phyloP scores from a whole-genome alignment of 2,329 filamentous ascomycete species.

The Bipolaris oryzae region DNA sequence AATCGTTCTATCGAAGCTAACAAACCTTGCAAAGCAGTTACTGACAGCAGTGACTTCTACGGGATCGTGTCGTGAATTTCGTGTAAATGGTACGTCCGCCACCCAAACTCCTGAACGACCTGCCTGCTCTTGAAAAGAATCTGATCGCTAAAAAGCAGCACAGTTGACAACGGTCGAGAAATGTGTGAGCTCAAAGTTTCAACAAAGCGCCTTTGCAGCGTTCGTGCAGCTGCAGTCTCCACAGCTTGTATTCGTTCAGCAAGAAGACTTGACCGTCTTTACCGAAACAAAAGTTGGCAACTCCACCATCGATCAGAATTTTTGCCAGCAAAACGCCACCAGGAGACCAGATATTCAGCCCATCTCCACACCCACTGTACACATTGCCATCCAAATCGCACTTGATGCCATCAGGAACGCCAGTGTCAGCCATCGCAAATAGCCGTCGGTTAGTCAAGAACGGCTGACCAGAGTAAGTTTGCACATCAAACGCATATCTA shows the following conservation, averaged over 20 bases:
- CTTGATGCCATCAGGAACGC: slow-evolving; percentile 33
- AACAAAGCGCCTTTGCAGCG: slow-evolving; percentile 1
- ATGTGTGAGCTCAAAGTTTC: background rate
- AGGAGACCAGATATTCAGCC: slow-evolving; percentile 57
- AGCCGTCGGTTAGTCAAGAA: slow-evolving; percentile 27
- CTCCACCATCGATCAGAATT: slow-evolving; percentile 41
- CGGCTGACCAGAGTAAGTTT: slow-evolving; percentile 9
- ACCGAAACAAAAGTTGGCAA: slow-evolving; percentile 58
- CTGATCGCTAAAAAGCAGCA: background rate
- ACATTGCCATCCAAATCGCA: slow-evolving; percentile 57
- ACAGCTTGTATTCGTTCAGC: slow-evolving; percentile 50
- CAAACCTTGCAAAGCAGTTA: no score
- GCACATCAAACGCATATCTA: slow-evolving; percentile 33
- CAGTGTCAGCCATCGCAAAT: slow-evolving; percentile 30
- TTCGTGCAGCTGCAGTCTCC: slow-evolving; percentile 12
- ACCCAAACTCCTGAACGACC: background rate
- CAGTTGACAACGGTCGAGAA: background rate
- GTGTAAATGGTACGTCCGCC: background rate
- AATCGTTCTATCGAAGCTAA: no score
- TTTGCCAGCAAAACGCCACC: slow-evolving; percentile 54
- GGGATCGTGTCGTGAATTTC: background rate
- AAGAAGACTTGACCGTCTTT: slow-evolving; percentile 54
- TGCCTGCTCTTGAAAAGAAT: background rate
- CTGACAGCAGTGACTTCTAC: no score
- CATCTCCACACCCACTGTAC: slow-evolving; percentile 57